Conservation (phyloP, 495 filamentous ascomycete species). For the Glarea lozoyensis region DNA sequence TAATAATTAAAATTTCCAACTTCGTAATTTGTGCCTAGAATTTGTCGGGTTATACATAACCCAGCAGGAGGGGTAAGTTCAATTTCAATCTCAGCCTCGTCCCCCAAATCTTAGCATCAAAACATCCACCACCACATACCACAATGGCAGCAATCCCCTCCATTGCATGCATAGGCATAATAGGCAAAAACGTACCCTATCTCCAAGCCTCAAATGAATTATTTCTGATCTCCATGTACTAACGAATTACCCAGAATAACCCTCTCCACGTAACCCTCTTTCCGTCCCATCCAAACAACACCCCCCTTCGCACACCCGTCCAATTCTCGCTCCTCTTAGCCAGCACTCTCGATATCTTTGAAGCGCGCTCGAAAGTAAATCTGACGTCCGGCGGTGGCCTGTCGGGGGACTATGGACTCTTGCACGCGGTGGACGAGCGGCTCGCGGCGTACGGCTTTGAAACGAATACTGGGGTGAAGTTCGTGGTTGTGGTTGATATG, state of each 20-base stretch:
- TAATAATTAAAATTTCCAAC: too few species aligned
- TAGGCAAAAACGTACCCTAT: conserved; percentile 72
- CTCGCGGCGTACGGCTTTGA: conserved; percentile 89
- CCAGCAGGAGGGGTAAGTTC: too few species aligned
- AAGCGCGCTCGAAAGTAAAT: conserved; percentile 60
- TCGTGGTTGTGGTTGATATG: conserved; percentile 84
- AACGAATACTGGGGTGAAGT: conserved; percentile 90
- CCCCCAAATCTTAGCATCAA: background rate
- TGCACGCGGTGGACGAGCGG: conserved; percentile 88
- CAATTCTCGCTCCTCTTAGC: conserved; percentile 89
- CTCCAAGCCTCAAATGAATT: conserved; percentile 1
- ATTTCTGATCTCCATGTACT: background rate
- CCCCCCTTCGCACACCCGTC: conserved; percentile 50
- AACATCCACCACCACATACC: background rate
- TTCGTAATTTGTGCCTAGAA: too few species aligned
- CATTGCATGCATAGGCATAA: conserved; percentile 87
- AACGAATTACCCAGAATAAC: conserved; percentile 59
- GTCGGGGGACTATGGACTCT: conserved; percentile 75
- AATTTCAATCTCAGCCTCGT: conserved; percentile 10
- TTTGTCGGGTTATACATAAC: background rate
- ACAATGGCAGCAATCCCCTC: conserved; percentile 40
- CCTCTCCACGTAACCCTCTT: conserved; percentile 90
- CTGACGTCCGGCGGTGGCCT: conserved; percentile 43
- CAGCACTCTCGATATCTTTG: conserved; percentile 88
- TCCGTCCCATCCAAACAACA: conserved; percentile 35